phyloP scores from a whole-genome alignment of 768 basidiomycete species.

The Auricularia sp. region DNA sequence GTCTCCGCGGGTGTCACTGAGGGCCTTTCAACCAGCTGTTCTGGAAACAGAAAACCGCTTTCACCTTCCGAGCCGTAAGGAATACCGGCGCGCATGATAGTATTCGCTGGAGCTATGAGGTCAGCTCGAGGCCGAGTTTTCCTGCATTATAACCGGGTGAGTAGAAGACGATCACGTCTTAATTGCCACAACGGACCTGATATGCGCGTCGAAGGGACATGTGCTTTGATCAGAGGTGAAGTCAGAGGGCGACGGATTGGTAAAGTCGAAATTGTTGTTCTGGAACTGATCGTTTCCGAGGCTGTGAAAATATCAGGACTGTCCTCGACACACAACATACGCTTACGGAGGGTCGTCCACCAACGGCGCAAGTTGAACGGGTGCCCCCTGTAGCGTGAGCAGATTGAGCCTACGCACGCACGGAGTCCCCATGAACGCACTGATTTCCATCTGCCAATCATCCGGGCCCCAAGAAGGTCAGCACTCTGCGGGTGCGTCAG shows the following conservation, averaged over 20 bases:
- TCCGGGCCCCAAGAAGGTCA: conserved; percentile 25
- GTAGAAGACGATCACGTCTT: not conserved
- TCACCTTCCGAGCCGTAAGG: conserved; percentile 7
- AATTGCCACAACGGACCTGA: conserved; percentile 6
- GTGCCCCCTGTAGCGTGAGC: conserved; percentile 15
- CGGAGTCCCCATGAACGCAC: conserved; percentile 1
- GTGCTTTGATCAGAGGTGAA: conserved; percentile 12
- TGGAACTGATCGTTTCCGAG: conserved; percentile 16
- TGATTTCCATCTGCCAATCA: conserved; percentile 27
- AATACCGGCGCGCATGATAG: conserved; percentile 10
- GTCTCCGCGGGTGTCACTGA: conserved; percentile 3
- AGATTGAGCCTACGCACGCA: not conserved
- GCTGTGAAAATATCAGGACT: not conserved
- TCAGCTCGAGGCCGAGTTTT: conserved; percentile 6
- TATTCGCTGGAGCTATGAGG: conserved; percentile 1
- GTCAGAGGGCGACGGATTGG: conserved; percentile 8
- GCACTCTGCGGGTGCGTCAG: conserved; percentile 21
- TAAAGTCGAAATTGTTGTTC: conserved; percentile 22
- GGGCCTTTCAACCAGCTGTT: not conserved
- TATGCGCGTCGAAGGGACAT: conserved; percentile 23
- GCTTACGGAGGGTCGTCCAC: conserved; percentile 14
- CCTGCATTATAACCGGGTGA: not conserved
- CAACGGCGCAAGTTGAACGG: conserved; percentile 18
- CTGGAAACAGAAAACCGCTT: not conserved
- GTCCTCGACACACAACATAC: not conserved